Base-by-base conservation (phyloP, 441 rosid genomes). In the Gossypium gossypioides region DNA sequence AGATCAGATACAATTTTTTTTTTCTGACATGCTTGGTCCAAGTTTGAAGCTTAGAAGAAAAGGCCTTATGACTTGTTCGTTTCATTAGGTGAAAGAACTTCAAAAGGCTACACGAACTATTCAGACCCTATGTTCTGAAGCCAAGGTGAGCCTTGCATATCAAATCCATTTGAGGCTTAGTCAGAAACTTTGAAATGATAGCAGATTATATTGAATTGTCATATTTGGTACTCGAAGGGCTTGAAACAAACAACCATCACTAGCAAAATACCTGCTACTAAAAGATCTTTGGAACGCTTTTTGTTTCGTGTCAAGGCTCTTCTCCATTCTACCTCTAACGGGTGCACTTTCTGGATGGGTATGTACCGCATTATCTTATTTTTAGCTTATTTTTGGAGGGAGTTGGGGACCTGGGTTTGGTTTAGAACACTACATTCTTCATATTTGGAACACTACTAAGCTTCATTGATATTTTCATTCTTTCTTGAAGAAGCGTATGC, bases 261-360 rank as follows among this genome's bases (percentile, higher is more conserved):
- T 22, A 80, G 93, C 83, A 92, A 89, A 83, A 79, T 92, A 74
- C 95, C 97, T 37, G 82, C 89, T 21, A 87, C 91, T 5, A 92
- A 89, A 76, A 83, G 93, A 76, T 82, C 97, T 25, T 72, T 92
- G 84, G 97, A 92, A 76, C 96, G 96, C 32, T 89, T 87, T 81
- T 71, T 92, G 80, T 92, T 92, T 80, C 84, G 77, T 32, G 96
- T 92, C 66, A 92, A 92, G 80, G 88, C 88, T 79, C 97, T 90
- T 86, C 86, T 92, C 69, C 91, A 87, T 77, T 79, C 84, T 71
- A 72, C 90, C 68, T 73, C 93, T 71, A 86, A 80, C 34, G 91
- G 87, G 54, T 81, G 90, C 80, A 84, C 86, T 74, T 92, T 90
- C 81, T 92, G 96, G 96, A 86, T 92, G 92, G 97, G 96, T 92